Evolutionary conservation across 2,329 filamentous ascomycete genomes (phyloP), one percentile per base, ranked within the genome.

Genomic region (Leptodontidium sp.): DNA sequence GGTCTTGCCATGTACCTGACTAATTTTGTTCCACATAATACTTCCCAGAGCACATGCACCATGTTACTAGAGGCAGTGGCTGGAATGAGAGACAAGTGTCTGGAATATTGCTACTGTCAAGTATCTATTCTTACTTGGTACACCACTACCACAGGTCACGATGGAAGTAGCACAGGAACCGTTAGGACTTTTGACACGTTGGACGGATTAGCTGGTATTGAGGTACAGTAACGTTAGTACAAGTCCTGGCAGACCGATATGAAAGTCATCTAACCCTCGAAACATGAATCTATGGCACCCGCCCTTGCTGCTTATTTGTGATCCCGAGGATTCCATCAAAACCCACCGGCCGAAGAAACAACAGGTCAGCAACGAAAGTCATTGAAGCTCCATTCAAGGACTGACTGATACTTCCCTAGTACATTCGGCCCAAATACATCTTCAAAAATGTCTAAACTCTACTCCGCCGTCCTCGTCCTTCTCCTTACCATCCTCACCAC

Each of bases 121-220:
- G n/a, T 55, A 2, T 9, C 26, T n/a, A 55, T 55, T 55, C 4
- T 55, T 55, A 35, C 2, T 9, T 55, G 15, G 15, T 35, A 35
- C 14, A 29, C 26, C 29, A 17, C 12, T 45, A 11, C 40, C 14
- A 32, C 2, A 24, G 8, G 11, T 35, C 14, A 47, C 5, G 43
- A n/a, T 55, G 52, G 32, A 15, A 35, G 52, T 55, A n/a, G 5
- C 29, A 55, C 52, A 55, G 15, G 24, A 35, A n/a, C 35, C 4
- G 52, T 8, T 55, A 14, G 29, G 2, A 14, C 5, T 17, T 17
- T n/a, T 55, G 52, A 55, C 52, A 35, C 1, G 29, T 35, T n/a
- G 52, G 52, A 55, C 52, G 52, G 50, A 29, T 55, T 15, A 55
- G 52, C 15, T 35, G 52, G 52, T 55, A 5, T 35, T 26, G 29